Conservation (phyloP, 495 filamentous ascomycete species). For the Hypomontagnella submonticulosa region DNA sequence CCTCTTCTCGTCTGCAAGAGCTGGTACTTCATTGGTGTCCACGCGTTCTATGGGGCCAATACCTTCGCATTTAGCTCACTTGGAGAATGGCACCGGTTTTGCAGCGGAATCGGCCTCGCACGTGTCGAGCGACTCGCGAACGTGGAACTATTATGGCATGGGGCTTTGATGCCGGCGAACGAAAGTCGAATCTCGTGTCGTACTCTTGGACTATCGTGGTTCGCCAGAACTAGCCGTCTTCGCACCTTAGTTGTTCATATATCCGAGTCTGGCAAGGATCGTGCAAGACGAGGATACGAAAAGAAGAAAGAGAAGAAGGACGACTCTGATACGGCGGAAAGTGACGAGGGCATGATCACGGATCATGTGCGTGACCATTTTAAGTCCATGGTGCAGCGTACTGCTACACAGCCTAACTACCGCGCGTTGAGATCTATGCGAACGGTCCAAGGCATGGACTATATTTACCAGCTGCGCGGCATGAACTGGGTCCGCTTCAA, state of each 20-base stretch:
- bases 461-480: conserved; percentile 52
- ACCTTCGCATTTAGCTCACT: conserved; percentile 59
- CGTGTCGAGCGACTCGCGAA: conserved; percentile 52
- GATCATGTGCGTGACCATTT: conserved; percentile 11
- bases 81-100: conserved; percentile 55
- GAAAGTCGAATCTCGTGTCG: conserved; percentile 35
- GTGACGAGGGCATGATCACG: too few relatives aligned
- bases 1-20: conserved; percentile 48
- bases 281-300: conserved; percentile 48
- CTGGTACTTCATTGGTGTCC: conserved; percentile 48
- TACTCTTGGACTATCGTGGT: conserved; percentile 40
- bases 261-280: conserved; percentile 38
- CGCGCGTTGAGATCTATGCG: conserved; percentile 48
- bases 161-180: conserved; percentile 42
- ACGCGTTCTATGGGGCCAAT: conserved; percentile 57
- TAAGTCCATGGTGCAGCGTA: conserved; percentile 41
- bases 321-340: too few relatives aligned
- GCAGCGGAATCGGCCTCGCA: conserved; percentile 46
- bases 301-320: not conserved
- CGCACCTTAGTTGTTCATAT: conserved; percentile 52
- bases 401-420: conserved; percentile 47
- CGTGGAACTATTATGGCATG: conserved; percentile 49
- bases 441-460: conserved; percentile 54
- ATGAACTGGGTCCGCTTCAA: conserved; percentile 51
- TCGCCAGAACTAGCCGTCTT: conserved; percentile 47